Base-by-base conservation (phyloP, 176 grass and related monocot genomes). In the Oryza glumipatula region DNA sequence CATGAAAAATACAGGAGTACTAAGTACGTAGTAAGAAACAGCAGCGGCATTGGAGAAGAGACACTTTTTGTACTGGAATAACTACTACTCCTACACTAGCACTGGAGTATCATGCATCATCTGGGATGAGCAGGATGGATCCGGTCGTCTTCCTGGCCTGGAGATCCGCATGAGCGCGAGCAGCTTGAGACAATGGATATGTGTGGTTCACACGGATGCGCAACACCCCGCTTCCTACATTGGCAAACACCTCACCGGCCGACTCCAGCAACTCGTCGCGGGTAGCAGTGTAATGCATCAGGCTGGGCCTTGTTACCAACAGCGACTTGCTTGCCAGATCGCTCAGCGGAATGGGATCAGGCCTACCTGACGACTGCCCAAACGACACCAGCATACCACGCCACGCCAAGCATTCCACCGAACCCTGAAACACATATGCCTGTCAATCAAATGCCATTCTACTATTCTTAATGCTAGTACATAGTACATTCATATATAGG, bases 351-450 rank as follows among this genome's bases (percentile, higher is more conserved):
- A 96, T 43, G 4, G 88, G 91, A 32, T 96, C 91, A 2, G 84
- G 89, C 5, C 6, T 87, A 6, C 94, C 91, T 0, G 94, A 96
- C 3, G 94, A 91, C 82, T 91, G 94, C 68, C 94, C 94, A 41
- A 91, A 96, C 1, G 77, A 92, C 68, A 96, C 91, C 77, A 93
- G 73, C 45, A 73, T 89, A 24, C 94, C 94, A 0, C 47, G 65
- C 6, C 74, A 24, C 9, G 60, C 72, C 80, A 96, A 76, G 73
- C 88, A 96, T 49, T 90, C 86, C 72, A 96, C 17, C 4, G 91
- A 96, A 60, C 68, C 86, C 94, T 96, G 72, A 63, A 63, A 73
- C 9, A 75, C 0, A 76, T 32, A 32, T 32, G 30, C 30, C 30
- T 32, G 30, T 32, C 43, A 2, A 12, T n/a, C 15, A 0, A 0